Percentiles rank a stretch among this genome's conserved stretches.
These are phyloP conservation scores for Tuber brumale DNA, from an alignment of 495 filamentous ascomycete genomes.

Conservation along the genomic window DNA sequence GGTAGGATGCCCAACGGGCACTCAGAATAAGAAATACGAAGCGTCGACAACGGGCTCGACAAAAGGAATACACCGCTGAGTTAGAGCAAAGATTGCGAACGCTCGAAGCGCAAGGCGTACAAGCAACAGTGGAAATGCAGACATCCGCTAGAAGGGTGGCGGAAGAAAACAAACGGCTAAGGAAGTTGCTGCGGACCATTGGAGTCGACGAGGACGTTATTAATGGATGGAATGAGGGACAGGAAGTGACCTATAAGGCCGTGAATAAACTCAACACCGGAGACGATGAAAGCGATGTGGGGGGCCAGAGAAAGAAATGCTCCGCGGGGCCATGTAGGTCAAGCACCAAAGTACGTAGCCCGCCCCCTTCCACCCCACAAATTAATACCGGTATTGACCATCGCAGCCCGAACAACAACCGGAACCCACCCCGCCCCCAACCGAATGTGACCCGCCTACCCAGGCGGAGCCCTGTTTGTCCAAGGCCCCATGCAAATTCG, in stretches of 20 bases:
- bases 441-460: neutral
- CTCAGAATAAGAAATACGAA: slow-evolving; percentile 54
- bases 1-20: neutral
- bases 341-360: neutral
- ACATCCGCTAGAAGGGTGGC: slow-evolving; percentile 48
- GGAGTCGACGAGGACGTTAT: slow-evolving; percentile 44
- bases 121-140: slow-evolving; percentile 52
- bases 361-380: neutral
- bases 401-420: neutral
- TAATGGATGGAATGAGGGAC: slow-evolving; percentile 29
- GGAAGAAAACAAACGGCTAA: slow-evolving; percentile 49
- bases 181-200: slow-evolving; percentile 43
- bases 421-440: neutral
- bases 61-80: slow-evolving; percentile 57
- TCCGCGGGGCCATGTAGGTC: neutral
- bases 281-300: neutral
- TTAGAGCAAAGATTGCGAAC: slow-evolving; percentile 52
- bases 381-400: neutral
- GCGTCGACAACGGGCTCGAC: slow-evolving; percentile 56
- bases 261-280: neutral
- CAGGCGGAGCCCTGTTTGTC: neutral
- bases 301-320: neutral
- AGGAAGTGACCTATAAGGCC: neutral
- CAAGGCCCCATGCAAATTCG: neutral
- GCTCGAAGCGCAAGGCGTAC: slow-evolving; percentile 48